Conservation (phyloP, 129 eudicot genomes). For the Lactuca sativa region DNA sequence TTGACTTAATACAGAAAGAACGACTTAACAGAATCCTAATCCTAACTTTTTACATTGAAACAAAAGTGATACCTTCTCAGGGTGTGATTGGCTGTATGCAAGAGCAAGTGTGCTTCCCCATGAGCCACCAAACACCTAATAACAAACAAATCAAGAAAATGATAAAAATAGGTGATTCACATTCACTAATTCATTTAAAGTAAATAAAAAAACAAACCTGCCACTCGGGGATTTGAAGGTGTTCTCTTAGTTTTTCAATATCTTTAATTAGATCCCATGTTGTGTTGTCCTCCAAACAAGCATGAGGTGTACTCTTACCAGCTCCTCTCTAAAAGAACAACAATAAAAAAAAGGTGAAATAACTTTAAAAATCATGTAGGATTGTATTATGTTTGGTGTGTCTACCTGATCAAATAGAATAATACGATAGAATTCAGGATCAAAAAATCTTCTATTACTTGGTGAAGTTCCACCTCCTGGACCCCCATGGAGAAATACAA, state of each 20-base stretch:
- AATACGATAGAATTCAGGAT: conserved; percentile 87
- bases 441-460: conserved; percentile 87
- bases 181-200: conserved; percentile 8
- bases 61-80: conserved; percentile 62
- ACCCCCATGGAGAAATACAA: conserved; percentile 96
- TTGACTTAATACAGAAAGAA: not conserved
- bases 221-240: conserved; percentile 90
- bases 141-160: conserved; percentile 17
- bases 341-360: conserved; percentile 11
- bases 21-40: not conserved
- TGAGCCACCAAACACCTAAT: conserved; percentile 97
- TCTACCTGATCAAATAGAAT: conserved; percentile 93
- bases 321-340: conserved; percentile 77
- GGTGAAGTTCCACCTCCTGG: conserved; percentile 99
- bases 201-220: conserved; percentile 53
- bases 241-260: conserved; percentile 85
- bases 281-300: conserved; percentile 91
- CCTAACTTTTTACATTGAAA: not conserved
- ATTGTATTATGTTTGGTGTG: too few relatives aligned
- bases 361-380: conserved; percentile 5
- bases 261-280: conserved; percentile 92
- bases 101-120: conserved; percentile 99
- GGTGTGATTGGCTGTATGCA: conserved; percentile 93
- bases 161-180: conserved; percentile 10
- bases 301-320: conserved; percentile 95